Base-by-base conservation (phyloP, 78 protist genomes). In the Ministeria vibrans region DNA sequence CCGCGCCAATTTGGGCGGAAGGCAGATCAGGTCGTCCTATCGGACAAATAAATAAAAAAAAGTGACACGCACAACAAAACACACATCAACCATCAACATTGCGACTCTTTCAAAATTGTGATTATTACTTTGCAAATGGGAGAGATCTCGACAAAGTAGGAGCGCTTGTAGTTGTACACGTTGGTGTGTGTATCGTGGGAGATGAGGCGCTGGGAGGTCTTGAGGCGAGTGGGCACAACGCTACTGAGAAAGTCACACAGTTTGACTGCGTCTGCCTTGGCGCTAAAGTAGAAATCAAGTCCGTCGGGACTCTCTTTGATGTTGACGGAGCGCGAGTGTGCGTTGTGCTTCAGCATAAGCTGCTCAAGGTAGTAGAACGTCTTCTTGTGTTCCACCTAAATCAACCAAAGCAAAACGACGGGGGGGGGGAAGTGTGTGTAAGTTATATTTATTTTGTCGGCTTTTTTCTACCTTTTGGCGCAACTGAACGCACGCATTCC, bases 331-430 rank as follows among this genome's bases (percentile, higher is more conserved):
- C 90, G 78, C 18, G 41, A 23, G 81, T 95, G 98, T 42, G 91
- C 91, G 41, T 84, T 49, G 88, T 97, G 95, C 92, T 94, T 95
- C 59, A 98, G 71, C 75, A 98, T 95, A 46, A 97, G 74, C 87
- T 96, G 99, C 83, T 98, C 99, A 32, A 98, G 83, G 72, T 68
- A 92, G 66, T 84, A 84, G 81, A 98, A 93, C 22, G 99, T 97
- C 27, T 97, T 77, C 86, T 95, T 95, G 88, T 98, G 99, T 53
- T 80, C 86, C 22, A 83, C 78, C 82, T 78, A 27, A 1, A 5
- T 11, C 13, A 2, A 9, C 27, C 44, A 9, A 22, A 4, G 44
- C 11, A 32, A 13, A 30, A 7, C 44, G 51, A 5, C 46, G 42
- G 1, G 51, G 32, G 66, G 30, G 9, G 34, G 39, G 28, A 25